Conservation (phyloP, 1,139 yeast species). For the Wickerhamomyces sp. region DNA sequence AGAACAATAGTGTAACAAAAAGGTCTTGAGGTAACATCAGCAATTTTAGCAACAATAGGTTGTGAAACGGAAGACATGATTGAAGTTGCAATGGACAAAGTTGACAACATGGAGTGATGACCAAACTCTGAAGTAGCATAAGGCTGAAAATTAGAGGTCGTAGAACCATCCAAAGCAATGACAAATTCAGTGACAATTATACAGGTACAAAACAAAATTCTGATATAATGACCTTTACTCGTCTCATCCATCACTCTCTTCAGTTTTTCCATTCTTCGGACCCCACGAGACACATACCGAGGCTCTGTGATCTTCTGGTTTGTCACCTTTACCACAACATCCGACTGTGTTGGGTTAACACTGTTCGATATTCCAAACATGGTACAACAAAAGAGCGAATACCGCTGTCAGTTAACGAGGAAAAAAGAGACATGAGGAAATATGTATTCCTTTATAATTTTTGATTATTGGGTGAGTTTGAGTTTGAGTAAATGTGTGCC, state of each 20-base stretch:
- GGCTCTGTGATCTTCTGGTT: neutral
- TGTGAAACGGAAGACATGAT: slow-evolving; percentile 28
- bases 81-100: slow-evolving; percentile 29
- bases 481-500: no score
- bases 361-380: no score
- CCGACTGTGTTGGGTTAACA: no score
- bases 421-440: no score
- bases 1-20: slow-evolving; percentile 23
- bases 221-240: slow-evolving; percentile 12
- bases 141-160: slow-evolving; percentile 31
- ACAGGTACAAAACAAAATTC: slow-evolving; percentile 21
- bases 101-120: slow-evolving; percentile 31
- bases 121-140: slow-evolving; percentile 31
- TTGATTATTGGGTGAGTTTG: no score
- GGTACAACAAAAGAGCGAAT: no score
- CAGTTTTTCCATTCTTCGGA: slow-evolving; percentile 27
- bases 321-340: no score
- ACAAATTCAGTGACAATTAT: slow-evolving; percentile 35
- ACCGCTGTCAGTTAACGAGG: no score
- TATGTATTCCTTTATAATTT: no score
- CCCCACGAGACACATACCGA: slow-evolving; percentile 19
- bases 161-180: slow-evolving; percentile 33
- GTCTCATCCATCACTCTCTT: slow-evolving; percentile 22
- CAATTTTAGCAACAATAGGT: slow-evolving; percentile 29
- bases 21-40: slow-evolving; percentile 31